phyloP scores from a whole-genome alignment of 2,329 filamentous ascomycete species.

The Pseudogymnoascus sp. region DNA sequence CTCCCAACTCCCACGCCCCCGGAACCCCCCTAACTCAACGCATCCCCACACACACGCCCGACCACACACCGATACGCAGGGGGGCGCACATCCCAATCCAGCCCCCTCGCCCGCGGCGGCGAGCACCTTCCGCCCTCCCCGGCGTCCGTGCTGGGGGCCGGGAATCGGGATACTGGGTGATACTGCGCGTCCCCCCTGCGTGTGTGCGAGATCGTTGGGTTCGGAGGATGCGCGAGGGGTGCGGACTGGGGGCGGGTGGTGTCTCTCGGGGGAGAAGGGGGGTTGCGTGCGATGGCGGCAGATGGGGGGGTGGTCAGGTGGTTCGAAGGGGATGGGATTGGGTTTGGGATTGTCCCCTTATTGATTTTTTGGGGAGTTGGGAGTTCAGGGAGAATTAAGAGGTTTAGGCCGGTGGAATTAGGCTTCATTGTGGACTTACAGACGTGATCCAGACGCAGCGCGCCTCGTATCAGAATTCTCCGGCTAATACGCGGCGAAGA shows the following conservation, averaged over 20 bases:
- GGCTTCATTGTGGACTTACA: too few species aligned
- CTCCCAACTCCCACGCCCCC: neutral
- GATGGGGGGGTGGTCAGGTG: neutral
- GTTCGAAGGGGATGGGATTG: too few species aligned
- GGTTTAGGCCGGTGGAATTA: too few species aligned
- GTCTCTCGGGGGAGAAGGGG: neutral
- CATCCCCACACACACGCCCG: neutral
- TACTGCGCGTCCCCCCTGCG: too few species aligned
- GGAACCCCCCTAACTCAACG: neutral
- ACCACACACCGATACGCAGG: neutral
- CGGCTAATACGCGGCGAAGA: too few species aligned
- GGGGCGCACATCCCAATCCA: neutral
- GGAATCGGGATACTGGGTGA: neutral
- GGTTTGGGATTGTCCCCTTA: neutral
- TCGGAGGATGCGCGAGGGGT: neutral
- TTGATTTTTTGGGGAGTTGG: too few species aligned
- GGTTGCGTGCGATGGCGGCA: neutral
- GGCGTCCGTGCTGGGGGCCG: neutral
- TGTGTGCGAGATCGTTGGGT: neutral
- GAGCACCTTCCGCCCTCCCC: neutral
- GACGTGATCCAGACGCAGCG: too few species aligned
- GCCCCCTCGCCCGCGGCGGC: neutral
- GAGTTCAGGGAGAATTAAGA: too few species aligned
- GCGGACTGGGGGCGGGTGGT: neutral
- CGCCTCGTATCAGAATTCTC: too few species aligned